Percentiles rank a stretch among this genome's conserved stretches.
Evolutionary conservation across 2,329 filamentous ascomycete species (phyloP).

Genomic region (Apiospora hydei): DNA sequence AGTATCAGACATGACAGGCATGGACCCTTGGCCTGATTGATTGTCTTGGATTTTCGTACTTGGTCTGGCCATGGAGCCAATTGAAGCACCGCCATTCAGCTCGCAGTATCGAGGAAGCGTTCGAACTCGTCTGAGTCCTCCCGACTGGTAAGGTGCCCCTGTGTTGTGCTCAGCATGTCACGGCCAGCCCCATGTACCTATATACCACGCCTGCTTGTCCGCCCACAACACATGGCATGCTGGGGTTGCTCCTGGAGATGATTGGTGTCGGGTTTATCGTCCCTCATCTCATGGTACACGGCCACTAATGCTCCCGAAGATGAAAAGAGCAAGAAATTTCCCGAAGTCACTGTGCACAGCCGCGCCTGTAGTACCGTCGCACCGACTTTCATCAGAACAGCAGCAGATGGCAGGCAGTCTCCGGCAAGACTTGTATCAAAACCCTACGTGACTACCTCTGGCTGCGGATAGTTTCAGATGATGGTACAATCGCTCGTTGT

Average conservation of each 20-base stretch:
- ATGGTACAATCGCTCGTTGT: conserved; percentile 16
- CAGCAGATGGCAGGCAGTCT: conserved; percentile 10
- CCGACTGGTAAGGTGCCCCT: neutral
- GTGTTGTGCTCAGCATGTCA: conserved; percentile 3
- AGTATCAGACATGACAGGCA: conserved; percentile 1
- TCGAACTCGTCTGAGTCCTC: neutral
- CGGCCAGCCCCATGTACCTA: neutral
- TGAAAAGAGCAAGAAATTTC: conserved; percentile 42
- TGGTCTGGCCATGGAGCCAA: neutral
- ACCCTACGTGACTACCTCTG: conserved; percentile 9
- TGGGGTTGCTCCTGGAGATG: conserved; percentile 25
- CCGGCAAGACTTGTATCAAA: conserved; percentile 5
- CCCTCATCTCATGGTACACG: conserved; percentile 40
- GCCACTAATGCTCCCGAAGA: conserved; percentile 38
- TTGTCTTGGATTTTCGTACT: conserved; percentile 2
- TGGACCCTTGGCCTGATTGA: neutral
- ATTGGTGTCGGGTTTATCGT: conserved; percentile 36
- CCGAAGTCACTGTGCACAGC: conserved; percentile 47
- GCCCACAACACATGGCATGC: conserved; percentile 43
- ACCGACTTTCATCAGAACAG: conserved; percentile 30
- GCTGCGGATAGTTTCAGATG: conserved; percentile 18
- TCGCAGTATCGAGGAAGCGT: neutral
- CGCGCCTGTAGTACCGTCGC: conserved; percentile 40
- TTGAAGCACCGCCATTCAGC: neutral
- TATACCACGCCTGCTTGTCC: conserved; percentile 32